Conservation (phyloP, 2,329 filamentous ascomycete species). For the Neophaeococcomyces aloes region DNA sequence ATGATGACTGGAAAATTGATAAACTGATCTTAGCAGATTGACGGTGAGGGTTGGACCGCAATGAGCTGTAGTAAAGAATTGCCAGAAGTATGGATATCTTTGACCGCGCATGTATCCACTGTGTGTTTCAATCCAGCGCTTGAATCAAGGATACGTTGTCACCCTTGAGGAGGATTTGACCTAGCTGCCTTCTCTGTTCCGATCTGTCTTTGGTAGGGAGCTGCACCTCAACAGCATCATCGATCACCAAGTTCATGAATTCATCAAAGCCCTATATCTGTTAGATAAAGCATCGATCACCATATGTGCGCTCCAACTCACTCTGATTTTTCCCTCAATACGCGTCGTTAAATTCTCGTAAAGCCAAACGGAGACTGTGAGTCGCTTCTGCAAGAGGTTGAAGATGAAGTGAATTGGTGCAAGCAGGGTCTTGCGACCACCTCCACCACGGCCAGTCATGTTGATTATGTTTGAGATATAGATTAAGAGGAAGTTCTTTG, state of each 20-base stretch:
- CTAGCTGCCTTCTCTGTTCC: constrained; percentile 67
- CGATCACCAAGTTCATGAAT: constrained; percentile 97
- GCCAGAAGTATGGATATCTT: no score
- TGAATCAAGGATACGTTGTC: constrained; percentile 81
- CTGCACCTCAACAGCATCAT: constrained; percentile 88
- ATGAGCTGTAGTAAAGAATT: no score
- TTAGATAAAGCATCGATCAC: constrained; percentile 11
- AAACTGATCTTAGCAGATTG: constrained; percentile 43
- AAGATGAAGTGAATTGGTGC: constrained; percentile 83
- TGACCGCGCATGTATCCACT: no score
- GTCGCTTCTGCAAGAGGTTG: constrained; percentile 76
- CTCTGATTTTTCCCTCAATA: constrained; percentile 93
- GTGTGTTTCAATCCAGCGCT: constrained; percentile 30
- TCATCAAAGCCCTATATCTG: constrained; percentile 80
- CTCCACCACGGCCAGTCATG: constrained; percentile 47
- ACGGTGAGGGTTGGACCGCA: no score
- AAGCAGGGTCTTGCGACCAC: constrained; percentile 57
- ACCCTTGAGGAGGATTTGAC: constrained; percentile 83
- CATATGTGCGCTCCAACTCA: constrained; percentile 36
- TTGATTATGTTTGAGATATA: neutral
- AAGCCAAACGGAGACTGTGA: constrained; percentile 86
- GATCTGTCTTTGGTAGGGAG: constrained; percentile 70
- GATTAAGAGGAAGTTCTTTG: neutral
- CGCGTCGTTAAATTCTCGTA: constrained; percentile 91
- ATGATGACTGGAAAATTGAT: constrained; percentile 70